These are phyloP conservation scores for Dryadomyces quercus-mongolicae DNA, from an alignment of 2,329 filamentous ascomycete species.

Conservation along the genomic window DNA sequence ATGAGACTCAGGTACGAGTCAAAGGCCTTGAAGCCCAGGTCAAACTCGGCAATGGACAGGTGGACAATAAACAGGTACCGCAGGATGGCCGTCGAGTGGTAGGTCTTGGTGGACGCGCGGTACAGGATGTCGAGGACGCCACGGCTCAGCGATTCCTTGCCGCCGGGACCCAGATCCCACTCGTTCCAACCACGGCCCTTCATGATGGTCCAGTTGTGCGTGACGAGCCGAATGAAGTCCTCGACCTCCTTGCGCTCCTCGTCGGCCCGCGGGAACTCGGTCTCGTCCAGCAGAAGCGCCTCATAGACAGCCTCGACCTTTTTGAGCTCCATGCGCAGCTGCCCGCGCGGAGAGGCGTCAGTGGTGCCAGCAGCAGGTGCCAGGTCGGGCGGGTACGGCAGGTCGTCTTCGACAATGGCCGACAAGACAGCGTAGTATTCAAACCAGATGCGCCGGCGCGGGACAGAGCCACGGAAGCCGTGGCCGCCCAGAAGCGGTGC, in stretches of 20 bases:
- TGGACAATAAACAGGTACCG: constrained; percentile 82
- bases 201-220: constrained; percentile 75
- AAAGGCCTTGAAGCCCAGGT: constrained; percentile 80
- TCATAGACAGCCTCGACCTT: constrained; percentile 72
- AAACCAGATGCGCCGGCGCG: constrained; percentile 63
- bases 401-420: constrained; percentile 54
- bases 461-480: constrained; percentile 46
- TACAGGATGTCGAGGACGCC: constrained; percentile 81
- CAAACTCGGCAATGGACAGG: constrained; percentile 78
- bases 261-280: constrained; percentile 72
- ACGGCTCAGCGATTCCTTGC: constrained; percentile 61
- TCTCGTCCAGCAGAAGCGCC: constrained; percentile 62
- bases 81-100: constrained; percentile 83
- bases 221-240: constrained; percentile 64
- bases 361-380: constrained; percentile 24
- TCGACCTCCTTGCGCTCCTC: constrained; percentile 72
- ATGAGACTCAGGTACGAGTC: constrained; percentile 87
- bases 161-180: constrained; percentile 68
- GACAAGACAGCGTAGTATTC: constrained; percentile 76
- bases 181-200: constrained; percentile 73
- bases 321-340: constrained; percentile 66
- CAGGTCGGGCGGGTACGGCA: constrained; percentile 45
- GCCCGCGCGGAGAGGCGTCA: constrained; percentile 39
- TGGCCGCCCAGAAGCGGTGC: constrained; percentile 38
- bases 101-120: constrained; percentile 81